A percentile compares a stretch with the other conserved stretches of the same genome.
Evolutionary conservation across 768 basidiomycete genomes (phyloP).

Genomic region (Tylopilus rubrobrunneus): DNA sequence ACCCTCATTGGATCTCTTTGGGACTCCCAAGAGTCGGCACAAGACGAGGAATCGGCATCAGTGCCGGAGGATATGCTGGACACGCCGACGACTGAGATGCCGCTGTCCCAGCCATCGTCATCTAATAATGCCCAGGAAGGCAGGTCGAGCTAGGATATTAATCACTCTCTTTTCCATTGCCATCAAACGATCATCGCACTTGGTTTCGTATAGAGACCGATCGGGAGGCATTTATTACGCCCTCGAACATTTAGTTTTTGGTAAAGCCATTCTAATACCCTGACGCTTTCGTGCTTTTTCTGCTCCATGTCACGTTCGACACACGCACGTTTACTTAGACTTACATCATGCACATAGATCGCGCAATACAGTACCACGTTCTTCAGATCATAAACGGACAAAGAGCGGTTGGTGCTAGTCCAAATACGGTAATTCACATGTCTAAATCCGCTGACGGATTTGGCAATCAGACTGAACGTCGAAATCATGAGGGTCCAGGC

Average conservation of each 20-base stretch:
- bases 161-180: background rate
- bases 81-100: conserved; percentile 20
- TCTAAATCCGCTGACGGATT: conserved; percentile 11
- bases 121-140: conserved; percentile 8
- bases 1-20: conserved; percentile 24
- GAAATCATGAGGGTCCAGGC: conserved; percentile 16
- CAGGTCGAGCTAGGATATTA: conserved; percentile 1
- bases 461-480: background rate
- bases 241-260: background rate
- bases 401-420: conserved; percentile 20
- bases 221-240: conserved; percentile 13
- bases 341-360: background rate
- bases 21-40: conserved; percentile 20
- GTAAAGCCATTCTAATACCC: conserved; percentile 21
- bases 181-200: conserved; percentile 1
- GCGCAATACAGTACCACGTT: conserved; percentile 6
- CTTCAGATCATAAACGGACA: conserved; percentile 9
- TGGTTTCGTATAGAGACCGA: conserved; percentile 7
- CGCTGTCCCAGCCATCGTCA: background rate
- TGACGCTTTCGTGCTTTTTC: conserved; percentile 9
- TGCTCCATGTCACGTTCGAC: conserved; percentile 1
- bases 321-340: conserved; percentile 4
- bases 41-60: conserved; percentile 18
- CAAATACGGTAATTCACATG: conserved; percentile 29
- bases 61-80: conserved; percentile 15